Conservation (phyloP, 2,329 filamentous ascomycete genomes). For the Xylaria sp. region DNA sequence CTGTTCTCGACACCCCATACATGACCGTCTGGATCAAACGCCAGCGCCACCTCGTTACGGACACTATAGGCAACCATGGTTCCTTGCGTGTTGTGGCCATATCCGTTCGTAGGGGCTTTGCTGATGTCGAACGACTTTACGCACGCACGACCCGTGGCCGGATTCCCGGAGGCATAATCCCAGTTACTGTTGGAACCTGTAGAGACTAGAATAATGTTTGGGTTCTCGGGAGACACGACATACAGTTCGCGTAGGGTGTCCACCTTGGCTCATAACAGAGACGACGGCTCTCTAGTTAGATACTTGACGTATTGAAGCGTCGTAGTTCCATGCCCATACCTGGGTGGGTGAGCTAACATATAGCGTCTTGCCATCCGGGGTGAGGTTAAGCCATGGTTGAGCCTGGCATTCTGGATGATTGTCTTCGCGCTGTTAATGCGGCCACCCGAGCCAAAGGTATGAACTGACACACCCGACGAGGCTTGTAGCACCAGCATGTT, state of each 20-base stretch:
- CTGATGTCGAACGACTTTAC: constrained; percentile 54
- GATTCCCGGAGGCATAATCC: constrained; percentile 53
- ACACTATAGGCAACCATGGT: constrained; percentile 58
- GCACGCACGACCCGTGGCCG: constrained; percentile 57
- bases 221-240: constrained; percentile 54
- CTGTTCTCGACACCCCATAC: constrained; percentile 65
- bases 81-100: constrained; percentile 49
- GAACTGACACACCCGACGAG: constrained; percentile 38
- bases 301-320: constrained; percentile 51
- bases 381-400: constrained; percentile 53
- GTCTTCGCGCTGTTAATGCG: constrained; percentile 38
- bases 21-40: constrained; percentile 47
- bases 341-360: constrained; percentile 54
- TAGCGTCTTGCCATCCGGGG: constrained; percentile 46
- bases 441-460: constrained; percentile 37
- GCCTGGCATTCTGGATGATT: constrained; percentile 32
- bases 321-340: constrained; percentile 62
- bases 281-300: constrained; percentile 52
- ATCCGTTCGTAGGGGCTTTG: constrained; percentile 35
- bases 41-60: constrained; percentile 65
- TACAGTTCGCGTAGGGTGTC: constrained; percentile 64
- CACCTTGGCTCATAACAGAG: constrained; percentile 55
- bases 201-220: constrained; percentile 60
- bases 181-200: constrained; percentile 62
- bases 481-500: constrained; percentile 40